Evolutionary conservation across 441 rosid species (phyloP).

Genomic region (Sinapis alba): DNA sequence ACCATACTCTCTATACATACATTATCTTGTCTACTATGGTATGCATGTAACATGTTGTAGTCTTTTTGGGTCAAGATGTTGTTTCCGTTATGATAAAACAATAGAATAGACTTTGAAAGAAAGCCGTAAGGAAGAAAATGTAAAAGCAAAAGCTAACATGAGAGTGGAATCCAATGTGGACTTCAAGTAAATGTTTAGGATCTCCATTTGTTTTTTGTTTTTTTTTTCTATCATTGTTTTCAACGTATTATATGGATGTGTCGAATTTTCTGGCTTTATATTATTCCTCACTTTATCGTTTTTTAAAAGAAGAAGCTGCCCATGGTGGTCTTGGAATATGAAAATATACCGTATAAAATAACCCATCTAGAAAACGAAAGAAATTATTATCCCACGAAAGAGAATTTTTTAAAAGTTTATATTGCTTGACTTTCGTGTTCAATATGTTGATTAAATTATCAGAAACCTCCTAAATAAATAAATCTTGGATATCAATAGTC

Average conservation of each 20-base stretch:
- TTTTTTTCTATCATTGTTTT: background rate
- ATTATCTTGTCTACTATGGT: background rate
- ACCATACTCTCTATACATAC: background rate
- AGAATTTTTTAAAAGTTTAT: conserved; percentile 7
- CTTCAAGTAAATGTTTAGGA: conserved; percentile 13
- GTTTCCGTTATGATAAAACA: background rate
- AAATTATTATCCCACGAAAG: background rate
- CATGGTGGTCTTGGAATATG: conserved; percentile 32
- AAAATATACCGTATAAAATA: background rate
- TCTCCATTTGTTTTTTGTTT: background rate
- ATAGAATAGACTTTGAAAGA: background rate
- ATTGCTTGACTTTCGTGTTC: conserved; percentile 33
- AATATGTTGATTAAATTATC: background rate
- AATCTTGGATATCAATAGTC: conserved; percentile 14
- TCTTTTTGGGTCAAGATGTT: background rate
- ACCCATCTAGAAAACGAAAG: background rate
- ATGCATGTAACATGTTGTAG: background rate
- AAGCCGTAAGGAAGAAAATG: conserved; percentile 9
- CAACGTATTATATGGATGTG: conserved; percentile 6
- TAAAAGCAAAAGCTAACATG: background rate
- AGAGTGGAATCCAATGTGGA: conserved; percentile 40
- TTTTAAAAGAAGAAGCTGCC: conserved; percentile 25
- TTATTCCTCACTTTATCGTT: conserved; percentile 13
- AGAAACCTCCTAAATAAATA: background rate
- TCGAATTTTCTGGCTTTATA: conserved; percentile 5